These are phyloP conservation scores for Solanum peruvianum DNA, from an alignment of 257 asterid genomes.

Conservation along the genomic window DNA sequence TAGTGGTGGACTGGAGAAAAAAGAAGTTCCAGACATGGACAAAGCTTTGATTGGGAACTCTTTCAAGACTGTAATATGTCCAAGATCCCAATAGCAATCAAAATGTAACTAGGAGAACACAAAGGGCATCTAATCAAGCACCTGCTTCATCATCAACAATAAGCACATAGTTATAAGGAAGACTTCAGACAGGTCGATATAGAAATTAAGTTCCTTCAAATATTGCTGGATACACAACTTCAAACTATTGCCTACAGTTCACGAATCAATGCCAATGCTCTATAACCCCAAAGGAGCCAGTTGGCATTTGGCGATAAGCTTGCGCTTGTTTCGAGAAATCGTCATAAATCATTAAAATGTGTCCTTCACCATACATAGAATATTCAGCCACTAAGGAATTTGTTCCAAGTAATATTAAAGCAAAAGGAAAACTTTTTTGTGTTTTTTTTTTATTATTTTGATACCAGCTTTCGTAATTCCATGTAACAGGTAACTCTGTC, in stretches of 20 bases:
- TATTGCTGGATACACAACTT: background rate
- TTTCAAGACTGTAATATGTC: background rate
- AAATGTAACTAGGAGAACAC: background rate
- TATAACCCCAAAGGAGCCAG: background rate
- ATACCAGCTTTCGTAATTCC: background rate
- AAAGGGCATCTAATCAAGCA: background rate
- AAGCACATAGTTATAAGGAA: background rate
- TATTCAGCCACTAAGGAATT: background rate
- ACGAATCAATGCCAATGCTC: background rate
- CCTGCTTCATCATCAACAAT: background rate
- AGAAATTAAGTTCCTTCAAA: background rate
- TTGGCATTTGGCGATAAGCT: background rate
- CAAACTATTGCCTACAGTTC: background rate
- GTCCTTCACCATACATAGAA: background rate
- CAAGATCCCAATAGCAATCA: background rate
- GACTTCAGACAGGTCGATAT: background rate
- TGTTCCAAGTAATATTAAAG: background rate
- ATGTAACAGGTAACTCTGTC: background rate
- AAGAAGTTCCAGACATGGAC: slow-evolving; percentile 2
- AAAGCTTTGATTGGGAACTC: background rate
- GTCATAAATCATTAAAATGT: background rate
- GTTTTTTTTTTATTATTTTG: background rate
- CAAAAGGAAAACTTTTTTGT: background rate
- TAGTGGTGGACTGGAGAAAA: background rate
- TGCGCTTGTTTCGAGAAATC: background rate